phyloP scores from a whole-genome alignment of 1,139 yeast species.

The Suhomyces guaymorum region DNA sequence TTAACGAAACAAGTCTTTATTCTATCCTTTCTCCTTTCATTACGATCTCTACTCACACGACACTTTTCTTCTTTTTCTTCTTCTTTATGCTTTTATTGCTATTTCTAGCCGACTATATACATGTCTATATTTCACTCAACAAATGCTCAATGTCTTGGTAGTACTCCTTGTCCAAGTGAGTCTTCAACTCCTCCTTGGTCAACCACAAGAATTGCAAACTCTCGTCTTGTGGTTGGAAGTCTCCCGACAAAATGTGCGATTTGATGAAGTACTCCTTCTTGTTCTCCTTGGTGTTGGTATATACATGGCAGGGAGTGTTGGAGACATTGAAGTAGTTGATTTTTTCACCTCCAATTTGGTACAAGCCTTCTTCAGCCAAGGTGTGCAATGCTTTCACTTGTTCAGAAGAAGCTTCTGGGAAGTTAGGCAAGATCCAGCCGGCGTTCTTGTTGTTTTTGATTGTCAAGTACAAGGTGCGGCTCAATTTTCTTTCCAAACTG shows the following conservation, averaged over 20 bases:
- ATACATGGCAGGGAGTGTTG: conserved; percentile 78
- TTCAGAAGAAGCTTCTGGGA: conserved; percentile 38
- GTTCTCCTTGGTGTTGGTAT: conserved; percentile 31
- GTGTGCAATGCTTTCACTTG: conserved; percentile 57
- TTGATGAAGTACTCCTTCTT: conserved; percentile 70
- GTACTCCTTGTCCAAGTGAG: conserved; percentile 55
- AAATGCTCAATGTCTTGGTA: conserved; percentile 55
- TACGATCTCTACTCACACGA: too few relatives aligned
- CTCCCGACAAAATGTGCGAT: conserved; percentile 89
- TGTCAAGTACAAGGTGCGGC: conserved; percentile 76
- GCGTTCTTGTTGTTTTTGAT: conserved; percentile 49
- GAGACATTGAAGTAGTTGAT: conserved; percentile 91
- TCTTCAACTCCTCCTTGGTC: conserved; percentile 73
- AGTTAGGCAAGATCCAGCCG: conserved; percentile 81
- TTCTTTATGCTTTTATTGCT: not conserved
- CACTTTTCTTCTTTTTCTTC: too few relatives aligned
- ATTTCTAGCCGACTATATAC: conserved; percentile 7
- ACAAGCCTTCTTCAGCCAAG: conserved; percentile 75
- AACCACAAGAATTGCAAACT: conserved; percentile 68
- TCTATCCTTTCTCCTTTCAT: too few relatives aligned
- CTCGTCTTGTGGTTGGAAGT: conserved; percentile 53
- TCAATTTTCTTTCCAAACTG: conserved; percentile 76
- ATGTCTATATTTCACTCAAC: conserved; percentile 44
- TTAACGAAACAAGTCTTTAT: too few relatives aligned
- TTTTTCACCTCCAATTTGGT: conserved; percentile 67